These are phyloP conservation scores for Podila minutissima DNA, from an alignment of 192 early-diverging fungal species.

Conservation along the genomic window DNA sequence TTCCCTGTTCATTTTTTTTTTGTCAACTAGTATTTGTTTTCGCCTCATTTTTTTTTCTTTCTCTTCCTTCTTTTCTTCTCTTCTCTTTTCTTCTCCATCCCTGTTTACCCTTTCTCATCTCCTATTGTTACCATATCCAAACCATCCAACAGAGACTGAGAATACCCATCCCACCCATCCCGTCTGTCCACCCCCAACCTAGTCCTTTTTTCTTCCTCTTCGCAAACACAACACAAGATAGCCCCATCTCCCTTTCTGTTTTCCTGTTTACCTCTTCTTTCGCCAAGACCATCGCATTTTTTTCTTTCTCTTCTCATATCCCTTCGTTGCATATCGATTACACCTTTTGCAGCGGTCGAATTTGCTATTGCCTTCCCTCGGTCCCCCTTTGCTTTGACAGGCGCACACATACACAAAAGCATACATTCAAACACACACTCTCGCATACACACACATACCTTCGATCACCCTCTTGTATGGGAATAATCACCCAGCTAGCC, in stretches of 20 bases:
- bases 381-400: no score
- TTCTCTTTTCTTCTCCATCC: not conserved
- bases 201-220: not conserved
- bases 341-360: no score
- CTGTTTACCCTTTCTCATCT: not conserved
- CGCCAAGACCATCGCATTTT: no score
- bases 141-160: not conserved
- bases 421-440: no score
- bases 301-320: no score
- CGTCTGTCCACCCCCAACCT: not conserved
- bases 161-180: not conserved
- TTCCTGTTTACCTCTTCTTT: no score
- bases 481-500: not conserved
- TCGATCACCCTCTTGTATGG: not conserved
- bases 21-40: not conserved
- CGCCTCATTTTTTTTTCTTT: not conserved
- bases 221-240: not conserved
- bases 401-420: no score
- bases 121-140: not conserved
- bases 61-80: not conserved
- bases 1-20: not conserved
- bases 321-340: no score
- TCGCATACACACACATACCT: not conserved
- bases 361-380: no score
- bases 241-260: not conserved